phyloP scores from a whole-genome alignment of 257 asterid genomes.

The Solanum sejunctum region DNA sequence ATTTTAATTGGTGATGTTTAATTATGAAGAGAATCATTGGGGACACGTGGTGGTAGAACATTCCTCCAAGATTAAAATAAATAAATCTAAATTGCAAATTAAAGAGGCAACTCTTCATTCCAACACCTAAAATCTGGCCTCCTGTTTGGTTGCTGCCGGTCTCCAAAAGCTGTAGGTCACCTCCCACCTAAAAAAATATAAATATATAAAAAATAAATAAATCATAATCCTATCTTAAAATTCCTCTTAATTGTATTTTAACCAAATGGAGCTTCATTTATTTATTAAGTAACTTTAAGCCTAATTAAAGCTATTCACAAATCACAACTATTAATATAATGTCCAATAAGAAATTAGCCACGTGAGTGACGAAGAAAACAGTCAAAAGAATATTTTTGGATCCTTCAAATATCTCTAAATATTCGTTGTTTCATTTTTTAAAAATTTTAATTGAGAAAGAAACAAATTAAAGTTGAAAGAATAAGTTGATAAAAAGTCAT shows the following conservation, averaged over 20 bases:
- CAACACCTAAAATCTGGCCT: slow-evolving; percentile 20
- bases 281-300: neutral
- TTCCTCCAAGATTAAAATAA: neutral
- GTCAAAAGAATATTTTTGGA: neutral
- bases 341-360: neutral
- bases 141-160: slow-evolving; percentile 37
- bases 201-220: too few relatives aligned
- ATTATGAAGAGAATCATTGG: neutral
- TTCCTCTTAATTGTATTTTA: neutral
- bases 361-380: neutral
- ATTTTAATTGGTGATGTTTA: neutral
- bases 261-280: neutral
- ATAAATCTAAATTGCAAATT: neutral
- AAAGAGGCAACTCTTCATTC: neutral
- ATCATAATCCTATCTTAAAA: neutral
- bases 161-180: slow-evolving; percentile 8
- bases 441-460: neutral
- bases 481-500: neutral
- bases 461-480: neutral
- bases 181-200: too few relatives aligned
- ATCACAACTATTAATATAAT: neutral
- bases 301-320: neutral
- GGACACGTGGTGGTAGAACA: neutral
- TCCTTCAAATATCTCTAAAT: neutral
- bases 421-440: neutral